Evolutionary conservation across 1,284 basidiomycete genomes (phyloP).

Genomic region (Malassezia sp.): DNA sequence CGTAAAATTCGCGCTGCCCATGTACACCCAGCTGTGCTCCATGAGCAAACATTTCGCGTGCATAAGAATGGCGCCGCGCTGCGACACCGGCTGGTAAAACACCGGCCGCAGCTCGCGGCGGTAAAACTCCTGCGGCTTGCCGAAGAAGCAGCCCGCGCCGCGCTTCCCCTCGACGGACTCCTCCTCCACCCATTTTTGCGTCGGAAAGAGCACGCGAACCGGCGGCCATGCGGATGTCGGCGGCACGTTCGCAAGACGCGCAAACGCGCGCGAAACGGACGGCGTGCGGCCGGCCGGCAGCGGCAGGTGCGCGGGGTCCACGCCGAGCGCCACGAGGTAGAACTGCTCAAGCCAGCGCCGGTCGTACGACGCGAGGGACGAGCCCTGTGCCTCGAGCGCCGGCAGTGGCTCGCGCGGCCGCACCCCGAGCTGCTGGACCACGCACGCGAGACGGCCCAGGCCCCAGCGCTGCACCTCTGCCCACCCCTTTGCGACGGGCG

Average conservation of each 20-base stretch:
- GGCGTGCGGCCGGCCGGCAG: constrained; percentile 1
- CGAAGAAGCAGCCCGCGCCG: constrained; percentile 39
- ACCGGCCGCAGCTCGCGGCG: constrained; percentile 13
- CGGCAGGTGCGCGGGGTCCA: constrained; percentile 20
- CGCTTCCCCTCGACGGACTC: constrained; percentile 21
- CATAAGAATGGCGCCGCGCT: constrained; percentile 38
- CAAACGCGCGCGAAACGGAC: constrained; percentile 1
- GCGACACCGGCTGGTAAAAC: constrained; percentile 23
- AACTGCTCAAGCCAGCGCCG: constrained; percentile 41
- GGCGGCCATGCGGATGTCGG: constrained; percentile 17
- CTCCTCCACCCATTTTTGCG: constrained; percentile 24
- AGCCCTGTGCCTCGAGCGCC: constrained; percentile 34
- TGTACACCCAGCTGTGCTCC: constrained; percentile 31
- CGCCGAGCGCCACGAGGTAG: constrained; percentile 27
- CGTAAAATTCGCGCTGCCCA: constrained; percentile 41
- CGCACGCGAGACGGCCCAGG: constrained; percentile 26
- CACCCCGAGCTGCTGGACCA: constrained; percentile 18
- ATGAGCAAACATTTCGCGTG: constrained; percentile 38
- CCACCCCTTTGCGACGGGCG: constrained; percentile 23
- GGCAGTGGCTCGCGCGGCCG: neutral
- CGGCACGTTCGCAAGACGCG: neutral
- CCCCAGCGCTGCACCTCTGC: constrained; percentile 28
- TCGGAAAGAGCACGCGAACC: constrained; percentile 37
- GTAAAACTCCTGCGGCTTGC: constrained; percentile 25
- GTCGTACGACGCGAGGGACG: constrained; percentile 31